These are phyloP conservation scores for Nothophytophthora sp. DNA, from an alignment of 352 stramenopile species.

Conservation along the genomic window DNA sequence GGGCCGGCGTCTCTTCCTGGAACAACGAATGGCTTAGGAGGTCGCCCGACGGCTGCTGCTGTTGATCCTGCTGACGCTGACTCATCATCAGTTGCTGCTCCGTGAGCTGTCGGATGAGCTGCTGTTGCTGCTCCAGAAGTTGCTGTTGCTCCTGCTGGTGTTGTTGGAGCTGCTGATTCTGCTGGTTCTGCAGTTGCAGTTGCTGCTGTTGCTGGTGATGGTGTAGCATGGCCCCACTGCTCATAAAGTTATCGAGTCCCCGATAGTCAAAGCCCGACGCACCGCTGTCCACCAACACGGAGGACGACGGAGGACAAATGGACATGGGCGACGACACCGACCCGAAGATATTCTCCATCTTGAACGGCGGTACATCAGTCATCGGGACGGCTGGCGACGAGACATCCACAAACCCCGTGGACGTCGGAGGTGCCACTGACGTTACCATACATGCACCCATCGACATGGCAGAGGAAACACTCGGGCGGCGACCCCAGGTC, in stretches of 20 bases:
- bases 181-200: slow-evolving; percentile 31
- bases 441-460: no score
- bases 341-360: slow-evolving; percentile 37
- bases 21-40: slow-evolving; percentile 72
- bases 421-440: slow-evolving; percentile 6
- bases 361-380: slow-evolving; percentile 31
- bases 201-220: slow-evolving; percentile 14
- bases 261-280: slow-evolving; percentile 42
- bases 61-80: slow-evolving; percentile 10
- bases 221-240: slow-evolving; percentile 22
- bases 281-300: slow-evolving; percentile 32
- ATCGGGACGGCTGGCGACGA: slow-evolving; percentile 22
- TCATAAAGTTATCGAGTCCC: slow-evolving; percentile 38
- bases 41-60: slow-evolving; percentile 31
- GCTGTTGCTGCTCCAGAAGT: slow-evolving; percentile 31
- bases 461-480: slow-evolving; percentile 9
- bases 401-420: slow-evolving; percentile 34
- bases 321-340: slow-evolving; percentile 24
- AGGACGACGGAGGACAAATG: slow-evolving; percentile 23
- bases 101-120: slow-evolving; percentile 33
- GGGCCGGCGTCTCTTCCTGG: slow-evolving; percentile 49
- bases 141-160: slow-evolving; percentile 23
- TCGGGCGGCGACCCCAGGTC: slow-evolving; percentile 17
- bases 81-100: slow-evolving; percentile 11
- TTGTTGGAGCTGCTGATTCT: slow-evolving; percentile 24